Base-by-base conservation (phyloP, 768 basidiomycete genomes). In the Russula foetens region DNA sequence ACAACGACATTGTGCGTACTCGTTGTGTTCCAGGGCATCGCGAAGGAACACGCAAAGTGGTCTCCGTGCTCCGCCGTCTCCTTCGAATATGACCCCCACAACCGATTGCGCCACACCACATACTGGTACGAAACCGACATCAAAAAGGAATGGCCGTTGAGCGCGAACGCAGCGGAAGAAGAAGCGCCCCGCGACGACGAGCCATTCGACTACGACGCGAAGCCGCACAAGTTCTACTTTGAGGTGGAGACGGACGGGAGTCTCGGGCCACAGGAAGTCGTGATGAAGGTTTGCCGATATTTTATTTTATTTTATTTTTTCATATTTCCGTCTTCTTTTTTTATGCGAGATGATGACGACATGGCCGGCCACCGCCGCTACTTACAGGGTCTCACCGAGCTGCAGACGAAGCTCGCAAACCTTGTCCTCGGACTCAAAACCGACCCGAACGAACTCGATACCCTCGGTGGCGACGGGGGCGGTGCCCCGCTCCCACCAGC, bases 11-110 rank as follows among this genome's bases (percentile, higher is more conserved):
- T 60, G 48, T 55, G 35, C 23, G 35, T 35, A 41, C 33, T 53
- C 26, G 39, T 15, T 23, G 23, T 46, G 38, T n/a, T 9, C 26
- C 68, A 98, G 96, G 96, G 96, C 44, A 87, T 97, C 61, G 93
- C 96, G 4, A 98, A 98, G 77, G 93, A 97, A 71, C 97, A 99
- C 70, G 94, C 97, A 14, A 99, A 99, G 75, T 99, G 96, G 92
- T 96, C 93, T 0, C 96, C 97, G 14, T 90, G 94, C 62, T 90
- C 93, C 1, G 93, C 97, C 8, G 86, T 99, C 19, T 84, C 87
- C 8, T 98, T 96, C 65, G 97, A 99, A 75, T 99, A 99, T 64
- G 97, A 99, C 73, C 97, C 97, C 14, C 82, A 98, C 77, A 99
- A 99, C 76, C 93, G 93, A 72, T 79, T 99, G 33, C 84, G 94